Evolutionary conservation across 2,329 filamentous ascomycete genomes (phyloP), one percentile per base, ranked within the genome.

Genomic region (Calonectria naviculata): DNA sequence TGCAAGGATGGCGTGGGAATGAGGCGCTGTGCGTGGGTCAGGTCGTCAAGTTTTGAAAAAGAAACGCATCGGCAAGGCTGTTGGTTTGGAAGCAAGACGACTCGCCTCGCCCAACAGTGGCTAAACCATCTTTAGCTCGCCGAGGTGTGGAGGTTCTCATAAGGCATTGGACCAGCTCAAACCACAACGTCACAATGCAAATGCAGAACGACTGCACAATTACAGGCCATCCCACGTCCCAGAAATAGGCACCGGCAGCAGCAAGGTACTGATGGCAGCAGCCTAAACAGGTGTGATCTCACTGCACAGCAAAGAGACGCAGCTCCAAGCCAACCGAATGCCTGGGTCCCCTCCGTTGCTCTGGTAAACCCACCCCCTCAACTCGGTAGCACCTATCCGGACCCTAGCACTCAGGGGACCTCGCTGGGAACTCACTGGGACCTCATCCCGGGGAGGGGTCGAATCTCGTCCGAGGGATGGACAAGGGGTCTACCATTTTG

Each of bases 381-480:
- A 62, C 62, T 69, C 68, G 63, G 75, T 74, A 78, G 52, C 60
- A 64, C 68, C 67, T 68, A 76, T 73, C 71, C 75, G 73, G 71
- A 69, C 47, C 49, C 56, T 52, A 67, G 47, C 19, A 15, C 41
- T 26, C 31, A 44, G 36, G 58, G 58, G 46, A 58, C 47, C 21
- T 58, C 28, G 26, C 42, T 24, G 42, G n/a, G 42, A 21, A 46
- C n/a, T 10, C 41, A 38, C 21, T 36, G 41, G 29, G 19, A 46
- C 42, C 44, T 24, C 26, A 29, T 38, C 46, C 46, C 29, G 44
- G 61, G 44, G 61, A 38, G 65, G 44, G 49, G 13, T 29, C 29
- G 41, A 52, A 42, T 54, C 47, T 65, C 46, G 62, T 65, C 26
- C 47, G 62, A 65, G 46, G 62, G 36, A 65, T 65, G 41, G 41